phyloP scores from a whole-genome alignment of 257 asterid genomes.

The Galeopsis tetrahit region DNA sequence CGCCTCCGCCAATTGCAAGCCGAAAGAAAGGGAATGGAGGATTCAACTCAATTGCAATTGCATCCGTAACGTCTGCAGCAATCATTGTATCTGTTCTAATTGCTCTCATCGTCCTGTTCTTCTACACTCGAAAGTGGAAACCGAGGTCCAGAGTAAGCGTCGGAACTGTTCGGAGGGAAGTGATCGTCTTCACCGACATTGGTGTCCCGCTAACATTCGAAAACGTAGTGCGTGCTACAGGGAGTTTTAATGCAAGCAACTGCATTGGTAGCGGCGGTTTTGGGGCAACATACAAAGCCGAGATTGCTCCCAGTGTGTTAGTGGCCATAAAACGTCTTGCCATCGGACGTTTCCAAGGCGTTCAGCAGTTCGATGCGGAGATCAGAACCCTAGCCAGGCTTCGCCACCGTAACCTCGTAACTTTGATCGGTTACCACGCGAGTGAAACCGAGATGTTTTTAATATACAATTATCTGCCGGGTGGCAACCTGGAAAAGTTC shows the following conservation, averaged over 20 bases:
- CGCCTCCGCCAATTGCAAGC: conserved; percentile 42
- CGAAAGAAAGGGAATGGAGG: conserved; percentile 46
- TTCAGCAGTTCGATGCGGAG: conserved; percentile 85
- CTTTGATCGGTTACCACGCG: conserved; percentile 89
- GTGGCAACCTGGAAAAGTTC: conserved; percentile 85
- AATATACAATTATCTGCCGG: conserved; percentile 74
- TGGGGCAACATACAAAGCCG: conserved; percentile 96
- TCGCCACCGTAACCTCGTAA: conserved; percentile 80
- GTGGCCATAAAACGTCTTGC: conserved; percentile 89
- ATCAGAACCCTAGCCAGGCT: conserved; percentile 81
- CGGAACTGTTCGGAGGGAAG: conserved; percentile 83
- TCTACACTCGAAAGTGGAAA: conserved; percentile 78
- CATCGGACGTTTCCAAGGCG: conserved; percentile 73
- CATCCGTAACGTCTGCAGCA: conserved; percentile 80
- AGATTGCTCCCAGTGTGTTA: conserved; percentile 80
- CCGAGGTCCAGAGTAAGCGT: conserved; percentile 77
- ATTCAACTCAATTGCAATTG: conserved; percentile 71
- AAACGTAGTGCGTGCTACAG: conserved; percentile 81
- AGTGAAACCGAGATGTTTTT: conserved; percentile 92
- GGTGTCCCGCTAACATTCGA: conserved; percentile 81
- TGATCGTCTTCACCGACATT: conserved; percentile 72
- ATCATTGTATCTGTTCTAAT: conserved; percentile 81
- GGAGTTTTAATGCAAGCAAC: conserved; percentile 80
- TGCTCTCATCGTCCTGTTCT: conserved; percentile 68
- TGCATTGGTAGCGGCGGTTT: conserved; percentile 96